Conservation (phyloP, 1,284 basidiomycete species). For the Ceratobasidium sp. region DNA sequence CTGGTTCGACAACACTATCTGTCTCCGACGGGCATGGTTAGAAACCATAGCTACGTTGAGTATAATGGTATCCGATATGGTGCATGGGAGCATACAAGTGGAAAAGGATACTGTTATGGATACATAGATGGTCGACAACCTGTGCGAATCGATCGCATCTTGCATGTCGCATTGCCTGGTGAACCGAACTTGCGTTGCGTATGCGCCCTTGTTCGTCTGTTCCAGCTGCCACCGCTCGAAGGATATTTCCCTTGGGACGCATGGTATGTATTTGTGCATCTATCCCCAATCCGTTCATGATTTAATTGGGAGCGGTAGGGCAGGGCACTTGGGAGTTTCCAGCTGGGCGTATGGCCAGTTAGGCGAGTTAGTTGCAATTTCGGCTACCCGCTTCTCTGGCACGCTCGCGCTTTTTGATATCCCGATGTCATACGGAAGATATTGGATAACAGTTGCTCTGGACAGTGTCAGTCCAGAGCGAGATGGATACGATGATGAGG, state of each 20-base stretch:
- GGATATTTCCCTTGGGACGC: slow-evolving; percentile 9
- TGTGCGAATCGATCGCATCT: slow-evolving; percentile 1
- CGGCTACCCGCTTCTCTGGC: neutral
- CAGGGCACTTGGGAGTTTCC: neutral
- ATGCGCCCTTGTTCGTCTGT: neutral
- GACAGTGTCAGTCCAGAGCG: too few species aligned
- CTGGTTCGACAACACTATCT: slow-evolving; percentile 1
- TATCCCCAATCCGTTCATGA: neutral
- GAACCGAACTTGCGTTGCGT: neutral
- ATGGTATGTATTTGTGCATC: neutral
- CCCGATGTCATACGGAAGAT: too few species aligned
- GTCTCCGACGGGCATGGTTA: neutral
- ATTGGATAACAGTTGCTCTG: too few species aligned
- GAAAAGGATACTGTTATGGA: slow-evolving; percentile 20
- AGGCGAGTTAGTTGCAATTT: neutral
- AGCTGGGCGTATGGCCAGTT: slow-evolving; percentile 2
- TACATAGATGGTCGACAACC: neutral
- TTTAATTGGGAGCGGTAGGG: neutral
- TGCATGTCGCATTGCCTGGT: slow-evolving; percentile 4
- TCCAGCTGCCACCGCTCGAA: neutral
- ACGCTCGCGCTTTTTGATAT: too few species aligned
- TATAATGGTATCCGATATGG: slow-evolving; percentile 14
- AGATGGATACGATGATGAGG: too few species aligned
- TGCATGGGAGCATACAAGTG: slow-evolving; percentile 6
- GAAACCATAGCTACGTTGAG: slow-evolving; percentile 27